phyloP scores from a whole-genome alignment of 2,329 filamentous ascomycete species.

The Trichophyton benhamiae region DNA sequence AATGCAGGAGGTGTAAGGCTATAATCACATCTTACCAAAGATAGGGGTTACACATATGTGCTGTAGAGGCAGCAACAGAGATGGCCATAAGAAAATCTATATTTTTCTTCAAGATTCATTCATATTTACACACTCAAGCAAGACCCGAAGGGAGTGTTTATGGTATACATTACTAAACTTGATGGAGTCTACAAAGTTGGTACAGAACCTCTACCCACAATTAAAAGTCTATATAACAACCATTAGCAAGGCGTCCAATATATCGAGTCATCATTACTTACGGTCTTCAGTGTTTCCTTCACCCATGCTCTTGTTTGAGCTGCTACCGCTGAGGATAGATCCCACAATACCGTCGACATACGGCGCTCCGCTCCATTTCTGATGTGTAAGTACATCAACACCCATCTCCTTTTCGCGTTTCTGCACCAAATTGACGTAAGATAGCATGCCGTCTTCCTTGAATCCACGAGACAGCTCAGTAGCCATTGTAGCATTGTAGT shows the following conservation, averaged over 20 bases:
- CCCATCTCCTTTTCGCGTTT: constrained; percentile 77
- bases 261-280: constrained; percentile 11
- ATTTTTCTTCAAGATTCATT: background rate
- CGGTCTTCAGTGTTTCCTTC: constrained; percentile 73
- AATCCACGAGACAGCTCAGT: constrained; percentile 69
- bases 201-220: background rate
- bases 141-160: background rate
- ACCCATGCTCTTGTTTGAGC: constrained; percentile 83
- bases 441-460: constrained; percentile 87
- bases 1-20: constrained; percentile 35
- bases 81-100: too few relatives aligned
- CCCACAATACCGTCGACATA: constrained; percentile 86
- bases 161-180: background rate
- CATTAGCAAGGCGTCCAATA: background rate
- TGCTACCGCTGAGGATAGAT: constrained; percentile 82
- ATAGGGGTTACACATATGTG: background rate
- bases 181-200: background rate
- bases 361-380: constrained; percentile 60
- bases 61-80: background rate
- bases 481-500: constrained; percentile 51
- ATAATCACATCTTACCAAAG: constrained; percentile 18
- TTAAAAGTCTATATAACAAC: background rate
- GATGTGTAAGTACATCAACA: constrained; percentile 86
- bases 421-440: constrained; percentile 92
- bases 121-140: background rate